A percentile compares a stretch with the other conserved stretches of the same genome.
Evolutionary conservation across 192 early-diverging fungal genomes (phyloP).

Genomic region (Chytriomyces confervae): DNA sequence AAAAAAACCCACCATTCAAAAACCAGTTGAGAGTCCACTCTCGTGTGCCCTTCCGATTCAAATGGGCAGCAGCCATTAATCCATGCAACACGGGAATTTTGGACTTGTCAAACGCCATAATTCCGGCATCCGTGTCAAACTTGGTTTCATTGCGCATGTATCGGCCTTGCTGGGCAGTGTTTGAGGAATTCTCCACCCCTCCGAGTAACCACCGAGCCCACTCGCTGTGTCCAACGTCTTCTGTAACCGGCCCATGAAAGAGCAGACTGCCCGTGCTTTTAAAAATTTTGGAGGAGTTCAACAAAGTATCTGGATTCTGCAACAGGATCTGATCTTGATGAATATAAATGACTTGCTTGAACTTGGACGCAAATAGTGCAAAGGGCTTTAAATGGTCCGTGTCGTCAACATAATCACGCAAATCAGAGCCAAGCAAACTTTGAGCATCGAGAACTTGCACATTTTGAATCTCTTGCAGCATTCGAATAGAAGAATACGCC

Average conservation of each 20-base stretch:
- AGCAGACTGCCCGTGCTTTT: background rate
- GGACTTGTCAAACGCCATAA: background rate
- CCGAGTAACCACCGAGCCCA: conserved; percentile 3
- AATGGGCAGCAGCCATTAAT: background rate
- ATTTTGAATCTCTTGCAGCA: background rate
- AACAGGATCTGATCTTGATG: background rate
- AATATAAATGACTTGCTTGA: background rate
- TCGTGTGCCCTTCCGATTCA: background rate
- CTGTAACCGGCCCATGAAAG: background rate
- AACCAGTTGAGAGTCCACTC: background rate
- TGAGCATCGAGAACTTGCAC: background rate
- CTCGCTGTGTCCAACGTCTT: background rate
- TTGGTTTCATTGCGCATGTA: conserved; percentile 1
- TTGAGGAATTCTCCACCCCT: background rate
- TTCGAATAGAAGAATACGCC: background rate
- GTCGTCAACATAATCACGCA: background rate
- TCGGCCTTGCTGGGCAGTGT: background rate
- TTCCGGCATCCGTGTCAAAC: background rate
- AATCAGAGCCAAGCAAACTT: background rate
- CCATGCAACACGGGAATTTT: background rate
- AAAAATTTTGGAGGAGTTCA: background rate
- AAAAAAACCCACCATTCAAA: background rate
- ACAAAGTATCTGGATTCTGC: background rate
- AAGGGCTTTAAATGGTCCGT: background rate
- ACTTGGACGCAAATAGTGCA: background rate